Percentiles rank a stretch among this genome's conserved stretches.
Conservation (phyloP, 2,329 filamentous ascomycete genomes). For the Pleomassaria siparia region DNA sequence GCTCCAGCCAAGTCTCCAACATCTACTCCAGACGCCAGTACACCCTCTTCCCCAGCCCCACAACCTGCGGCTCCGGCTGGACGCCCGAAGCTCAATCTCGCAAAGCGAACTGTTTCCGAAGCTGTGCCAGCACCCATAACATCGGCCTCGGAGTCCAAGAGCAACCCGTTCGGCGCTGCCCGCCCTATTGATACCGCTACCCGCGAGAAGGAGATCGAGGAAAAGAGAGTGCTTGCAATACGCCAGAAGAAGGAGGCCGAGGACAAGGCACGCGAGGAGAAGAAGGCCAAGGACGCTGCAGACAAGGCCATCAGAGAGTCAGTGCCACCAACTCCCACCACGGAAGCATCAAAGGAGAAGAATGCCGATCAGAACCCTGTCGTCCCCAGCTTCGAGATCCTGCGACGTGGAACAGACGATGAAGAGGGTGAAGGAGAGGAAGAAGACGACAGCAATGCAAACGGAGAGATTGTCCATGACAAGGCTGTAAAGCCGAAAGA, state of each 20-base stretch:
- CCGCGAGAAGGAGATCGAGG: constrained; percentile 85
- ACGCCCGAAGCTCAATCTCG: constrained; percentile 82
- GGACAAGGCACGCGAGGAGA: constrained; percentile 78
- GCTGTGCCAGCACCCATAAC: constrained; percentile 54
- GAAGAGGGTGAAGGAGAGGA: constrained; percentile 39
- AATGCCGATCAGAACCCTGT: constrained; percentile 47
- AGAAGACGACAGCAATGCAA: constrained; percentile 48
- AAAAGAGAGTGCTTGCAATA: constrained; percentile 73
- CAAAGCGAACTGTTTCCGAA: constrained; percentile 89
- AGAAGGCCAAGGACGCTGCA: constrained; percentile 54
- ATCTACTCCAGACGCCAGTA: constrained; percentile 71
- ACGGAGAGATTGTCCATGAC: constrained; percentile 53
- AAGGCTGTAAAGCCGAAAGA: constrained; percentile 60
- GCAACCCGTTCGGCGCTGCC: constrained; percentile 91
- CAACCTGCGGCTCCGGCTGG: constrained; percentile 59
- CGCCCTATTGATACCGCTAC: constrained; percentile 91
- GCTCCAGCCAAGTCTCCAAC: constrained; percentile 62
- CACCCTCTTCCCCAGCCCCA: constrained; percentile 73
- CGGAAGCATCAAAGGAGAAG: constrained; percentile 38
- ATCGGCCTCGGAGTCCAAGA: constrained; percentile 66
- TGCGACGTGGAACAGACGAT: constrained; percentile 48
- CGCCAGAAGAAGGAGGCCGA: constrained; percentile 85
- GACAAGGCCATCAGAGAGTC: constrained; percentile 63
- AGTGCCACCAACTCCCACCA: constrained; percentile 24
- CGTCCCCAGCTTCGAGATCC: constrained; percentile 57